A percentile compares a stretch with the other conserved stretches of the same genome.
phyloP scores from a whole-genome alignment of 2,329 filamentous ascomycete genomes.

The Fusarium buharicum region DNA sequence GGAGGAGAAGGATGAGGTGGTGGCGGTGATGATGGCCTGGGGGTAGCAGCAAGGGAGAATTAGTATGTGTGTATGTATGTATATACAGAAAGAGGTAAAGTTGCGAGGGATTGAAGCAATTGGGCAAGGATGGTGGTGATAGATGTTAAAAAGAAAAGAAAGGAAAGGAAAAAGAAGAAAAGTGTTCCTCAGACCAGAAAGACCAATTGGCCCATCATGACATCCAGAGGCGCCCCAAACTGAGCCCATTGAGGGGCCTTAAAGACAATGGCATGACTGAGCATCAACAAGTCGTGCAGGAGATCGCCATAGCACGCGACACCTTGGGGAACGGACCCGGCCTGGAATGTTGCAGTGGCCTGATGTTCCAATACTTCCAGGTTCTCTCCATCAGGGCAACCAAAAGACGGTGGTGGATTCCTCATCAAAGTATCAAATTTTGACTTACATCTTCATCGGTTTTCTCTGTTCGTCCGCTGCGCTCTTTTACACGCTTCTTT shows the following conservation, averaged over 20 bases:
- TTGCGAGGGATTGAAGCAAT: not conserved
- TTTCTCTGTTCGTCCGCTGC: constrained; percentile 23
- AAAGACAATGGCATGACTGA: constrained; percentile 37
- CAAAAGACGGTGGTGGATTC: not conserved
- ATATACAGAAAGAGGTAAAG: constrained; percentile 3
- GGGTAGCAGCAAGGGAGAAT: constrained; percentile 17
- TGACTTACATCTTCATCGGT: constrained; percentile 38
- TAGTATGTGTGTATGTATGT: not conserved
- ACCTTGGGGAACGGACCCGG: constrained; percentile 16
- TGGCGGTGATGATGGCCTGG: constrained; percentile 7
- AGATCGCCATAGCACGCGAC: constrained; percentile 43
- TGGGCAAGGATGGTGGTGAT: not conserved
- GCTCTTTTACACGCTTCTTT: constrained; percentile 41
- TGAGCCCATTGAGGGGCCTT: constrained; percentile 36
- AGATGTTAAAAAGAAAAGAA: not conserved
- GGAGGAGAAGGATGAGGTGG: constrained; percentile 21
- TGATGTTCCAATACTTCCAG: constrained; percentile 26
- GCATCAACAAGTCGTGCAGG: constrained; percentile 22
- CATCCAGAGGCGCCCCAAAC: constrained; percentile 29
- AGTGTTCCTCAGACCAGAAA: constrained; percentile 4
- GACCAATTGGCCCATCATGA: constrained; percentile 28
- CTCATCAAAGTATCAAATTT: constrained; percentile 8
- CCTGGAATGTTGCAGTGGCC: constrained; percentile 32
- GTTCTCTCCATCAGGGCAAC: constrained; percentile 9
- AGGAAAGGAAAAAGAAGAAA: not conserved